phyloP scores from a whole-genome alignment of 2,329 filamentous ascomycete species.

The Rhynchosporium secalis region DNA sequence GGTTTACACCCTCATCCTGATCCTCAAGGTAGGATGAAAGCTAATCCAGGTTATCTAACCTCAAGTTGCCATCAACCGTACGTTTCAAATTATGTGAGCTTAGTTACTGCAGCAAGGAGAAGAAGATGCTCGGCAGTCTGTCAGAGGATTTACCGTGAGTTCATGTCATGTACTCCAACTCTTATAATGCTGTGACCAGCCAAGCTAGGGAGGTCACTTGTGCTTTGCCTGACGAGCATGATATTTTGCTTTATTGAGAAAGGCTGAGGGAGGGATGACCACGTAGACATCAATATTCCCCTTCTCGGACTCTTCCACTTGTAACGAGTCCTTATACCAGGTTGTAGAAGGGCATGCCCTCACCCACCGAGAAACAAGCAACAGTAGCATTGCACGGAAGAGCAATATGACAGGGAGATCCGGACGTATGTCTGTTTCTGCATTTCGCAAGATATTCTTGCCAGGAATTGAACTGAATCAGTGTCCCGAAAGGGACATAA shows the following conservation, averaged over 20 bases:
- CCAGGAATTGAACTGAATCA: neutral
- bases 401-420: constrained; percentile 3
- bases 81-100: neutral
- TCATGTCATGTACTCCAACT: neutral
- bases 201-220: neutral
- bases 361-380: constrained; percentile 2
- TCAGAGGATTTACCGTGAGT: neutral
- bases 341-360: too few species aligned
- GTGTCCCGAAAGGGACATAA: neutral
- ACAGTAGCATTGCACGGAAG: neutral
- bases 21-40: neutral
- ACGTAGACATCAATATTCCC: too few species aligned
- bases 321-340: too few species aligned
- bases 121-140: neutral
- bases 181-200: neutral
- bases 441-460: neutral
- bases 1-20: neutral
- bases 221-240: neutral
- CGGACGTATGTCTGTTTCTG: neutral
- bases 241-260: neutral
- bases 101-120: neutral
- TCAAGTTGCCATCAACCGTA: neutral
- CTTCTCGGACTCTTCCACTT: neutral
- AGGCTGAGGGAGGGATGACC: neutral
- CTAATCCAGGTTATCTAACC: neutral